Evolutionary conservation across 345 rosid species (phyloP), one percentile per base, ranked within the genome.

Genomic region (Moringa oleifera): DNA sequence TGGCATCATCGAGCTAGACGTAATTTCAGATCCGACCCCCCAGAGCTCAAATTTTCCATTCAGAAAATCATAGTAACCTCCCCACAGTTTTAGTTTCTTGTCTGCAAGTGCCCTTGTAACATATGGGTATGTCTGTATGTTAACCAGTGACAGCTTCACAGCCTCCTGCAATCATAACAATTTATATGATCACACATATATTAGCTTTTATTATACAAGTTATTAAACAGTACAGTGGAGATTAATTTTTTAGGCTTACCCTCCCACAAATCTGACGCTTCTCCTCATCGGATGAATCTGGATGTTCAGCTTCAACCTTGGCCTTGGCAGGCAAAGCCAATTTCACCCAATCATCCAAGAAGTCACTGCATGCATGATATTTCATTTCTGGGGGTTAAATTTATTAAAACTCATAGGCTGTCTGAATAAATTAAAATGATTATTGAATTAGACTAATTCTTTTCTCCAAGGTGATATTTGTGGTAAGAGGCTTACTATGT

Each of bases 321-420:
- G 24, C 33, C 60, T 74, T 74, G 33, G 74, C 78, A 25, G 74
- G 71, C 53, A 65, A 65, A 0, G 53, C 78, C 19, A 74, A 61
- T 41, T 69, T 65, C 12, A 69, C 68, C 78, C 74, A 74, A 0
- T 74, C 74, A 57, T 74, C 74, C 13, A 66, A 16, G 28, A 74
- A 74, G 50, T 74, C 74, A 47, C 74, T 74, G 71, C 61, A 41
- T 12, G 20, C n/a, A 22, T 28, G 15, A 52, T 28, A 2, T 28
- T 28, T 28, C 33, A 2, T 8, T 28, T n/a, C n/a, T n/a, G n/a
- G n/a, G n/a, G 33, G 5, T 2, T 28, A 28, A 3, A 28, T n/a
- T 28, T 28, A n/a, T n/a, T n/a, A n/a, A n/a, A n/a, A n/a, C n/a
- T n/a, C n/a, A n/a, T n/a, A n/a, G n/a, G n/a, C n/a, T n/a, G n/a